These are phyloP conservation scores for Fusarium mangiferae DNA, from an alignment of 2,329 filamentous ascomycete species.

Conservation along the genomic window DNA sequence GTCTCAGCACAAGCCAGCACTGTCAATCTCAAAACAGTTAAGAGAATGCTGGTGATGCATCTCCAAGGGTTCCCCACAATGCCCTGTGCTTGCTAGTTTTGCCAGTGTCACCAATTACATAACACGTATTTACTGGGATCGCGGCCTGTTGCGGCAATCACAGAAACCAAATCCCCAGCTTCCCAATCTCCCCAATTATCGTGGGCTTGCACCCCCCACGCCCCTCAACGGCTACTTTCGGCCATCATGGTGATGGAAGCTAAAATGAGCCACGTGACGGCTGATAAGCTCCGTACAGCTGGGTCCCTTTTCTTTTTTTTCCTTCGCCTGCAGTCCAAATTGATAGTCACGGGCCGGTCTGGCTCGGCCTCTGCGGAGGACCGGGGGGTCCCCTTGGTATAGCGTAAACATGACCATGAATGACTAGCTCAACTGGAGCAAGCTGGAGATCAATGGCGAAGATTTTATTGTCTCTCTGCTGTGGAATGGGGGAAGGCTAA, in stretches of 20 bases:
- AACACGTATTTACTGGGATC: slow-evolving; percentile 30
- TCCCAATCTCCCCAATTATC: slow-evolving; percentile 31
- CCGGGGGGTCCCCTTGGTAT: neutral
- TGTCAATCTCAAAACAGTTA: slow-evolving; percentile 19
- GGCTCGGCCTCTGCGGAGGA: slow-evolving; percentile 36
- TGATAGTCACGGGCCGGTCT: slow-evolving; percentile 28
- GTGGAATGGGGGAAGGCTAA: slow-evolving; percentile 30
- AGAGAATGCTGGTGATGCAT: slow-evolving; percentile 24
- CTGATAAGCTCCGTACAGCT: slow-evolving; percentile 41
- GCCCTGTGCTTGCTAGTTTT: slow-evolving; percentile 20
- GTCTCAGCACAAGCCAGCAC: slow-evolving; percentile 12
- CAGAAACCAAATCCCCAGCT: slow-evolving; percentile 19
- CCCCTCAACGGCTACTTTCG: slow-evolving; percentile 43
- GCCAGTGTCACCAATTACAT: slow-evolving; percentile 29
- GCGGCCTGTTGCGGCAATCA: slow-evolving; percentile 40
- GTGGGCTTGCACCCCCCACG: neutral
- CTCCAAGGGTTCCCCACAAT: slow-evolving; percentile 34
- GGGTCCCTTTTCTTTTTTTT: slow-evolving; percentile 4
- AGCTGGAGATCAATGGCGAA: slow-evolving; percentile 24
- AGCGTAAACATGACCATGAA: slow-evolving; percentile 21
- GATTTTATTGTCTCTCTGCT: neutral
- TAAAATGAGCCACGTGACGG: slow-evolving; percentile 40
- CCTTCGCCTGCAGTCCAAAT: neutral
- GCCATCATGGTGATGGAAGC: slow-evolving; percentile 12
- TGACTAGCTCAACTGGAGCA: slow-evolving; percentile 10